Evolutionary conservation across 176 grass and related monocot genomes (phyloP).

Genomic region (Juncus inflexus): DNA sequence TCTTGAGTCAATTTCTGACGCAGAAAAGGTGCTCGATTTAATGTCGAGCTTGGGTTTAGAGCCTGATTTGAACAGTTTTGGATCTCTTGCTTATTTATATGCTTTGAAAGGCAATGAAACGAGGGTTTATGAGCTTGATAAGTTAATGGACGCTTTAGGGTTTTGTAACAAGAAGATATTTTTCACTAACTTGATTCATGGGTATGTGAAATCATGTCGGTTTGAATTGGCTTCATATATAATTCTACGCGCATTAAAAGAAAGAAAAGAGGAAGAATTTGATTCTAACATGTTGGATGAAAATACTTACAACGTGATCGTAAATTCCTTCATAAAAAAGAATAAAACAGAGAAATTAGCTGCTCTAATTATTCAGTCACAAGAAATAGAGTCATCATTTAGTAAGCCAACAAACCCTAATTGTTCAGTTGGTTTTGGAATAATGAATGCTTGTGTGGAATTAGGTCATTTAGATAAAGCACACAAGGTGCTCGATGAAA

Average conservation of each 20-base stretch:
- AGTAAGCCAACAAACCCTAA: slow-evolving; percentile 30
- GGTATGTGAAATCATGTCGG: slow-evolving; percentile 47
- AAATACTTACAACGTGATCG: slow-evolving; percentile 53
- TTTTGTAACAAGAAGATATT: slow-evolving; percentile 50
- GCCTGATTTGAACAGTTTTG: slow-evolving; percentile 65
- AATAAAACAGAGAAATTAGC: slow-evolving; percentile 64
- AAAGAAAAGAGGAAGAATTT: slow-evolving; percentile 34
- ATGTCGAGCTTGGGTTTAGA: slow-evolving; percentile 66
- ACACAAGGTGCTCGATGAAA: slow-evolving; percentile 87
- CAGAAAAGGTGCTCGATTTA: slow-evolving; percentile 67
- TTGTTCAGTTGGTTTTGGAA: slow-evolving; percentile 66
- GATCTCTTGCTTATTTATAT: slow-evolving; percentile 81
- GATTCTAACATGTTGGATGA: slow-evolving; percentile 31
- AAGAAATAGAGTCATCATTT: slow-evolving; percentile 56
- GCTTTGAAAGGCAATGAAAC: slow-evolving; percentile 50
- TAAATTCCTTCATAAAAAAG: slow-evolving; percentile 48
- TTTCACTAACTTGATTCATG: slow-evolving; percentile 76
- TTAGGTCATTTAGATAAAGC: slow-evolving; percentile 76
- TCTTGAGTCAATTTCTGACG: slow-evolving; percentile 53
- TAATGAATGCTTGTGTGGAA: slow-evolving; percentile 78
- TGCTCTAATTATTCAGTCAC: slow-evolving; percentile 62
- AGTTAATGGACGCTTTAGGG: slow-evolving; percentile 65
- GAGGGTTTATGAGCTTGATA: slow-evolving; percentile 71
- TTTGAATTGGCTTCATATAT: slow-evolving; percentile 57
- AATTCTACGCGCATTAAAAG: slow-evolving; percentile 53